Conservation (phyloP, 495 filamentous ascomycete genomes). For the Apodospora peruviana region DNA sequence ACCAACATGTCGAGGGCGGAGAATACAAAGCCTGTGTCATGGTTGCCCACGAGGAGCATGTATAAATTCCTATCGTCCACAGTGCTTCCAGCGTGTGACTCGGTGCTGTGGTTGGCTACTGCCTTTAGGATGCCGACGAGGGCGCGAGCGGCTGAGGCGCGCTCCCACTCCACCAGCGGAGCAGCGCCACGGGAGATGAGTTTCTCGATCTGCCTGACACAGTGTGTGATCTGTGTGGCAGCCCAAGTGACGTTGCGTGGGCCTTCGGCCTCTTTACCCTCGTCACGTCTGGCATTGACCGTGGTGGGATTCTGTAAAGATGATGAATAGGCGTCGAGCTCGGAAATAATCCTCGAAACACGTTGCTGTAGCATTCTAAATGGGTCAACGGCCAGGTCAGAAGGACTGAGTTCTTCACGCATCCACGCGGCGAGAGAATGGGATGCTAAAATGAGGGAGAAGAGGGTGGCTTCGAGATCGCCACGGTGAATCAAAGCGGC, state of each 20-base stretch:
- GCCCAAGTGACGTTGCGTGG: constrained; percentile 32
- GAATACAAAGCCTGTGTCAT: constrained; percentile 31
- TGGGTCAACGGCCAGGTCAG: constrained; percentile 32
- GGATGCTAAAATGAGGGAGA: constrained; percentile 41
- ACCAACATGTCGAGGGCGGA: constrained; percentile 32
- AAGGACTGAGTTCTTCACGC: constrained; percentile 27
- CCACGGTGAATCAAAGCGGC: constrained; percentile 26
- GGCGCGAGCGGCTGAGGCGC: constrained; percentile 33
- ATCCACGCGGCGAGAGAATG: constrained; percentile 39
- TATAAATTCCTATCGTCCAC: constrained; percentile 31
- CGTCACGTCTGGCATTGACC: constrained; percentile 11
- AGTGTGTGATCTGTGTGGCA: constrained; percentile 27
- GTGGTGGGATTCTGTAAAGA: constrained; percentile 10
- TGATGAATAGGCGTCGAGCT: constrained; percentile 26
- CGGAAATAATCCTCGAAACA: constrained; percentile 31
- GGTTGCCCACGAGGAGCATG: constrained; percentile 30
- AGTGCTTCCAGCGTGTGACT: constrained; percentile 17
- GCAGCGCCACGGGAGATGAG: constrained; percentile 27
- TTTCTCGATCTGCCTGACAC: constrained; percentile 28
- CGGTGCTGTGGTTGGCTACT: constrained; percentile 27
- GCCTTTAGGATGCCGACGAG: constrained; percentile 34
- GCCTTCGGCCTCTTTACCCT: constrained; percentile 16
- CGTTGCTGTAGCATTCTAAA: constrained; percentile 35
- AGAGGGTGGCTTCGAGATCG: constrained; percentile 40
- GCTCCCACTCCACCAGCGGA: constrained; percentile 28